Percentiles rank a stretch among this genome's conserved stretches.
Conservation (phyloP, 2,329 filamentous ascomycete species). For the Colletotrichum echinochloae region DNA sequence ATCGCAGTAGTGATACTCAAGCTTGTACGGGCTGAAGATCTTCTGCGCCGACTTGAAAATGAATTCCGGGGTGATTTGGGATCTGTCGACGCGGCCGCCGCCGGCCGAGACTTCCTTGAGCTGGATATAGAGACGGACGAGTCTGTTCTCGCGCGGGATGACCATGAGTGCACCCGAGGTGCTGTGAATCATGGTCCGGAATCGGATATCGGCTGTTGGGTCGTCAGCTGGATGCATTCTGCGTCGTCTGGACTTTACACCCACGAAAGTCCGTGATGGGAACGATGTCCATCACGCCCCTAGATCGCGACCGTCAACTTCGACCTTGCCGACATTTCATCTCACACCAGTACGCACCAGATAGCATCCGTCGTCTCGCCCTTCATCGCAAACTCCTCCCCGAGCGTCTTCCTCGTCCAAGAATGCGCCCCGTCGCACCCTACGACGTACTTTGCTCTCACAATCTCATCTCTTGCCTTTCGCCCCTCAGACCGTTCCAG, state of each 20-base stretch:
- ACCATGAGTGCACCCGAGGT: conserved; percentile 70
- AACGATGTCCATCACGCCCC: conserved; percentile 55
- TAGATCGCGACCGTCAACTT: background rate
- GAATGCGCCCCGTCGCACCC: conserved; percentile 77
- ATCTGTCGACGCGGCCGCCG: conserved; percentile 61
- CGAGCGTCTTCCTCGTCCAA: conserved; percentile 71
- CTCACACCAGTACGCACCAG: conserved; percentile 47
- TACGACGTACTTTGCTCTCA: conserved; percentile 73
- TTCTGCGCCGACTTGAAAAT: conserved; percentile 72
- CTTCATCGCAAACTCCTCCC: conserved; percentile 60
- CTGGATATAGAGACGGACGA: conserved; percentile 75
- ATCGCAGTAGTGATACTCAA: conserved; percentile 72
- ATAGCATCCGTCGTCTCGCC: conserved; percentile 66
- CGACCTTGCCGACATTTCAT: background rate
- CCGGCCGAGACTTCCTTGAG: conserved; percentile 55
- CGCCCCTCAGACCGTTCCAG: conserved; percentile 47
- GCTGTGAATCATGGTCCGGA: conserved; percentile 69
- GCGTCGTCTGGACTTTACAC: background rate
- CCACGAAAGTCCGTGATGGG: conserved; percentile 60
- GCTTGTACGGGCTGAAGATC: conserved; percentile 73
- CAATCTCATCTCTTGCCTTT: conserved; percentile 51
- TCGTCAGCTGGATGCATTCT: background rate
- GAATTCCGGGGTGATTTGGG: conserved; percentile 70
- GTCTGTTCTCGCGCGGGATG: conserved; percentile 72
- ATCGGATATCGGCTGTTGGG: conserved; percentile 61